Percentiles rank a stretch among this genome's conserved stretches.
Conservation (phyloP, 768 basidiomycete genomes). For the Macrocybe gigantea region DNA sequence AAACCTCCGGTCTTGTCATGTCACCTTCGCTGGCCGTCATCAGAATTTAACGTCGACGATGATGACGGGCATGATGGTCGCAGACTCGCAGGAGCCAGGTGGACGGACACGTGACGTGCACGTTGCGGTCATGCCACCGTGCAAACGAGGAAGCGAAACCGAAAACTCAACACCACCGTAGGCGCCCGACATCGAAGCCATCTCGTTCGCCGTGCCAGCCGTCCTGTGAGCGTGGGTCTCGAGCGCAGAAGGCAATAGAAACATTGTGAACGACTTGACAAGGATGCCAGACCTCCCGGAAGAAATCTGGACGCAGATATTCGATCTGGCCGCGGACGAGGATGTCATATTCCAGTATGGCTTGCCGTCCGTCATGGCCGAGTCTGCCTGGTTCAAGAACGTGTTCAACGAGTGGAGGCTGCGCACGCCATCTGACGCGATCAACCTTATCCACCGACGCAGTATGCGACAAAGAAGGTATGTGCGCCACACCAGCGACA, state of each 20-base stretch:
- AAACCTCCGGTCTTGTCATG: too few species aligned
- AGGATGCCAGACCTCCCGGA: constrained; percentile 42
- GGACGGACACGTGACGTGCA: too few species aligned
- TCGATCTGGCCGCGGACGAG: constrained; percentile 66
- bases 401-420: constrained; percentile 48
- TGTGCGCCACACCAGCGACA: constrained; percentile 5
- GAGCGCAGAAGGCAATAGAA: not conserved
- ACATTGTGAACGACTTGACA: not conserved
- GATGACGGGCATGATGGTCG: too few species aligned
- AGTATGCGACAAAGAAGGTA: constrained; percentile 70
- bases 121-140: too few species aligned
- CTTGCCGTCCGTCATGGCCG: constrained; percentile 56
- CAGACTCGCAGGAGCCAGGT: too few species aligned
- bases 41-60: too few species aligned
- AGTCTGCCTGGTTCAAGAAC: constrained; percentile 60
- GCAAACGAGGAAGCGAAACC: too few species aligned
- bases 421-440: constrained; percentile 52
- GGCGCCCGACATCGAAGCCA: too few species aligned
- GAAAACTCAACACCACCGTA: too few species aligned
- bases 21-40: too few species aligned
- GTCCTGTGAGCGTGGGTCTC: too few species aligned
- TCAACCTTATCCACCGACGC: constrained; percentile 50
- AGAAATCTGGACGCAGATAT: constrained; percentile 68
- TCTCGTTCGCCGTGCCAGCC: too few species aligned
- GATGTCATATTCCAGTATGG: constrained; percentile 59